These are phyloP conservation scores for Thielaviopsis populi DNA, from an alignment of 2,329 filamentous ascomycete species.

Conservation along the genomic window DNA sequence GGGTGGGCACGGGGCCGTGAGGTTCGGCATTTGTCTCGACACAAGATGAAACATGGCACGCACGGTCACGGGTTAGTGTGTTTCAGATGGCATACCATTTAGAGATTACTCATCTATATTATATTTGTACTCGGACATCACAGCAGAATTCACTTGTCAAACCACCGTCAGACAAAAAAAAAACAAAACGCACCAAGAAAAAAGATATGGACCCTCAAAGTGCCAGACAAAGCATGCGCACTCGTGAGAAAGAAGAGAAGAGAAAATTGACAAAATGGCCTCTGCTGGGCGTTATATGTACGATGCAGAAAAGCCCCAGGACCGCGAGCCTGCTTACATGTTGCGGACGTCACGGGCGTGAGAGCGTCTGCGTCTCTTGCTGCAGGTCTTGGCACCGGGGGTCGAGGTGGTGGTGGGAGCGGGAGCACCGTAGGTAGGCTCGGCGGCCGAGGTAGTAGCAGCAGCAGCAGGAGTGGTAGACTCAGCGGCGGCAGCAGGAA, in stretches of 20 bases:
- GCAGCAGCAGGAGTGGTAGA: background rate
- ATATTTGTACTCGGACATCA: background rate
- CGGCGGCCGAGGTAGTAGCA: background rate
- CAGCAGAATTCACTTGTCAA: background rate
- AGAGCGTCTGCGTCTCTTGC: constrained; percentile 2
- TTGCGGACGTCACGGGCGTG: constrained; percentile 11
- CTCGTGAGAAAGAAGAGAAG: background rate
- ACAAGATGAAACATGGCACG: constrained; percentile 19
- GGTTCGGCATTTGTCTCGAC: constrained; percentile 39
- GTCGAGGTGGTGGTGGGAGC: background rate
- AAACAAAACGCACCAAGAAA: background rate
- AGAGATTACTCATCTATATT: background rate
- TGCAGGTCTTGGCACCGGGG: background rate
- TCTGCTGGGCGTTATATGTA: background rate
- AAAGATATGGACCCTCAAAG: background rate
- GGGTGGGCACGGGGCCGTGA: constrained; percentile 46
- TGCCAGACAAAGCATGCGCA: background rate
- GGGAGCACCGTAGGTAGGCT: background rate
- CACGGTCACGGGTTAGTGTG: background rate
- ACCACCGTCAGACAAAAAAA: background rate
- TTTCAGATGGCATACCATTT: background rate
- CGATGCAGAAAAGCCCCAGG: background rate
- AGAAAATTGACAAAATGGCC: background rate
- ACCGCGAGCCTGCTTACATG: background rate
- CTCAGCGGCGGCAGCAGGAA: background rate